phyloP scores from a whole-genome alignment of 805 yeast genomes.

The Sporopachydermia lactativora region DNA sequence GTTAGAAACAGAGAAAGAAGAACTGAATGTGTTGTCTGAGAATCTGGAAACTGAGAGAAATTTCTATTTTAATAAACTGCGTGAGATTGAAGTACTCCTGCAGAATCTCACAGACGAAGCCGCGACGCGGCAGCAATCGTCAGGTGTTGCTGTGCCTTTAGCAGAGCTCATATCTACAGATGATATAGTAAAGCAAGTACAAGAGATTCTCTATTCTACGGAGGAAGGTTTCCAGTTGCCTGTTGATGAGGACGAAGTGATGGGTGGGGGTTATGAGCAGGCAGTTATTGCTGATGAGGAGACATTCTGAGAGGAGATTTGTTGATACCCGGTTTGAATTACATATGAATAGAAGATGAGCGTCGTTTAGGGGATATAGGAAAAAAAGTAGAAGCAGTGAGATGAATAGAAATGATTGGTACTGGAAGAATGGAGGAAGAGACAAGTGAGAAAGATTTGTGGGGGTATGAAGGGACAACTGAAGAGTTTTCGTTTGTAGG shows the following conservation, averaged over 20 bases:
- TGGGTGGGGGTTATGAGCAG: conserved; percentile 6
- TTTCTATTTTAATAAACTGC: conserved; percentile 77
- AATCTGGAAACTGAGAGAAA: conserved; percentile 72
- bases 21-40: conserved; percentile 44
- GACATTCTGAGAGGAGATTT: neutral
- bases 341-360: no score
- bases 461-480: no score
- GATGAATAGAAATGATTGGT: no score
- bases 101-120: conserved; percentile 45
- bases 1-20: conserved; percentile 38
- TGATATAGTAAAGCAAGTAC: conserved; percentile 40
- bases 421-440: no score
- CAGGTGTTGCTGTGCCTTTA: conserved; percentile 14
- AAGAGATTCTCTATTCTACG: conserved; percentile 63
- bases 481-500: no score
- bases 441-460: no score
- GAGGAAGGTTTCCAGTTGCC: conserved; percentile 74
- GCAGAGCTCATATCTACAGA: conserved; percentile 4
- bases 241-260: conserved; percentile 19
- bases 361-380: no score
- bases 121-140: neutral
- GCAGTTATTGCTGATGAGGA: neutral
- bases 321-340: no score
- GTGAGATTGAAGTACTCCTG: conserved; percentile 75
- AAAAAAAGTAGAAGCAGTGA: neutral